Conservation (phyloP, 805 yeast genomes). For the Dipodascus albidus region DNA sequence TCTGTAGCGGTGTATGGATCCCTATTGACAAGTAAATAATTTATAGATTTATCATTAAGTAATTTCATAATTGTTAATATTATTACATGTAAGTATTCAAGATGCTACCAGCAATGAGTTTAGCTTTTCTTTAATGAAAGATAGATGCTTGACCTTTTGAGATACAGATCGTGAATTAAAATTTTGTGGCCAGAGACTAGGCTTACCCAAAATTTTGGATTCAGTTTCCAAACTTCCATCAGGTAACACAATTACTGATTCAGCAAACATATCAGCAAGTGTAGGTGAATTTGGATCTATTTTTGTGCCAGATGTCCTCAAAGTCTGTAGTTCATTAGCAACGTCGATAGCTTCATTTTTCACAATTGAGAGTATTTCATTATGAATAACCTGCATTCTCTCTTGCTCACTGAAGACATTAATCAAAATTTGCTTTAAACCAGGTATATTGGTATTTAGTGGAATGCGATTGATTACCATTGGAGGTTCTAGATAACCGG, state of each 20-base stretch:
- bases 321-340: conserved; percentile 23
- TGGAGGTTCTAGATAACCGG: conserved; percentile 45
- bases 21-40: not conserved
- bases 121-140: not conserved
- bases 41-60: no score
- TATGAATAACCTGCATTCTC: conserved; percentile 35
- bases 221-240: not conserved
- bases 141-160: not conserved
- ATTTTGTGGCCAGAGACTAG: not conserved
- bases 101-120: not conserved
- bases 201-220: not conserved
- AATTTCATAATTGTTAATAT: not conserved
- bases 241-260: not conserved
- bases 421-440: conserved; percentile 47
- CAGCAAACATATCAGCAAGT: not conserved
- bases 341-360: conserved; percentile 37
- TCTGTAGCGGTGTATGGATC: conserved; percentile 68
- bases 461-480: conserved; percentile 59
- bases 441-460: conserved; percentile 46
- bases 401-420: conserved; percentile 56
- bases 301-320: conserved; percentile 26
- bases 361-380: conserved; percentile 43
- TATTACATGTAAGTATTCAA: not conserved
- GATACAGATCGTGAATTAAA: not conserved
- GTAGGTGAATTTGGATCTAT: conserved; percentile 14